phyloP scores from a whole-genome alignment of 305 asterid species.

The Solanum hybrid region DNA sequence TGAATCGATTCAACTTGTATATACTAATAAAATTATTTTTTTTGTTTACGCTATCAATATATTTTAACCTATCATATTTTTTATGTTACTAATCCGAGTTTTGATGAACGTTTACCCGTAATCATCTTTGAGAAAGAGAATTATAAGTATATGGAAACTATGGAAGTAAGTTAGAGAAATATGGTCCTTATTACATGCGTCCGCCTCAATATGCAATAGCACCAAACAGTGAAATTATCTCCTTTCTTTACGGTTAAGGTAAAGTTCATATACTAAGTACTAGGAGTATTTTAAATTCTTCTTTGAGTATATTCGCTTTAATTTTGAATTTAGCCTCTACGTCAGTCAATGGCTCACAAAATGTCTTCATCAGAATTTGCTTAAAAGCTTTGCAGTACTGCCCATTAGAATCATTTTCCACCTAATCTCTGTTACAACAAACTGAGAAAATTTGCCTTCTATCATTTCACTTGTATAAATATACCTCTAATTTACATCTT shows the following conservation, averaged over 20 bases:
- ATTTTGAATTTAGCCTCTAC: constrained; percentile 13
- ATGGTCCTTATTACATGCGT: background rate
- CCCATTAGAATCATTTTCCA: constrained; percentile 8
- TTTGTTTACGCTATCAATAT: background rate
- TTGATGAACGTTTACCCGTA: background rate
- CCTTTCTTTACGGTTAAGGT: constrained; percentile 33
- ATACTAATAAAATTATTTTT: background rate
- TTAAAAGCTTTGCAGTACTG: constrained; percentile 37
- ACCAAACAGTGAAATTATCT: background rate
- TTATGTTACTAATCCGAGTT: background rate
- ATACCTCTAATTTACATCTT: background rate
- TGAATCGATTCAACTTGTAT: background rate
- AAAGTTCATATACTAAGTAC: constrained; percentile 14
- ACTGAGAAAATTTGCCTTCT: constrained; percentile 7
- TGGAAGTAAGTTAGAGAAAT: background rate
- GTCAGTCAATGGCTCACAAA: constrained; percentile 17
- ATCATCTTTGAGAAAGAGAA: background rate
- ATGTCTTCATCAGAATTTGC: constrained; percentile 40
- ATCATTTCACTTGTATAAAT: constrained; percentile 21
- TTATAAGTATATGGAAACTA: background rate
- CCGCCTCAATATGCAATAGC: background rate
- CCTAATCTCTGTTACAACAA: constrained; percentile 35
- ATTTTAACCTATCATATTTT: background rate
- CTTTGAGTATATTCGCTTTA: background rate
- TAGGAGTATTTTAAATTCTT: background rate